Conservation (phyloP, 2,329 filamentous ascomycete genomes). For the Huntiella moniliformis region DNA sequence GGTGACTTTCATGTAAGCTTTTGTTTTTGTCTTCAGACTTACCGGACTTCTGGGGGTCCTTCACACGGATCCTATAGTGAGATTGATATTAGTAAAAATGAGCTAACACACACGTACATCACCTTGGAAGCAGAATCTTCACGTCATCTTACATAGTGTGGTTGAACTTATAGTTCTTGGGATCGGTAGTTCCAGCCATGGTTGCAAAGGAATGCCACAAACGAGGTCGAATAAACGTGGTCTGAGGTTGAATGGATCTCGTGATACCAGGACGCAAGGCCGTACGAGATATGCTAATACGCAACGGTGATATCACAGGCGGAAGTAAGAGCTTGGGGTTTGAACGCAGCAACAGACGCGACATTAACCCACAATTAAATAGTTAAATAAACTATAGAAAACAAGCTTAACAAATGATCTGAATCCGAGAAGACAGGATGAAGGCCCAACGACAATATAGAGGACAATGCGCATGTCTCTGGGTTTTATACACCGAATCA, state of each 20-base stretch:
- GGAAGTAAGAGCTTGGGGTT: no score
- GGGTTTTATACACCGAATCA: no score
- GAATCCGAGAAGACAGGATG: no score
- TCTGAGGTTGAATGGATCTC: no score
- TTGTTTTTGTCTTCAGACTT: conserved; percentile 15
- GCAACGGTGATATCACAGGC: not conserved
- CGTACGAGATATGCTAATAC: not conserved
- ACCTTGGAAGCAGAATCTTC: not conserved
- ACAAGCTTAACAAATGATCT: not conserved
- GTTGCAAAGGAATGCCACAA: conserved; percentile 20
- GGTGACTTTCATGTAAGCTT: not conserved
- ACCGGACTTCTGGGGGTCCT: conserved; percentile 72
- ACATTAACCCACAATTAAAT: no score
- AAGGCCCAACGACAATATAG: no score
- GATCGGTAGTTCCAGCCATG: conserved; percentile 54
- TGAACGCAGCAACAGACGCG: no score
- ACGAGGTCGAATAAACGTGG: no score
- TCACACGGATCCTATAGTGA: conserved; percentile 60
- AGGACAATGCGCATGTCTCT: no score
- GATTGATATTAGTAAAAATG: not conserved
- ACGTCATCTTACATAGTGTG: conserved; percentile 53
- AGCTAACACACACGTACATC: not conserved
- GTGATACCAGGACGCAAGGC: not conserved
- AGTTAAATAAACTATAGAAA: not conserved
- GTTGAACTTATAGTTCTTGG: conserved; percentile 64